Evolutionary conservation across 805 yeast species (phyloP).

Genomic region (Maudiozyma pseudohumilis): DNA sequence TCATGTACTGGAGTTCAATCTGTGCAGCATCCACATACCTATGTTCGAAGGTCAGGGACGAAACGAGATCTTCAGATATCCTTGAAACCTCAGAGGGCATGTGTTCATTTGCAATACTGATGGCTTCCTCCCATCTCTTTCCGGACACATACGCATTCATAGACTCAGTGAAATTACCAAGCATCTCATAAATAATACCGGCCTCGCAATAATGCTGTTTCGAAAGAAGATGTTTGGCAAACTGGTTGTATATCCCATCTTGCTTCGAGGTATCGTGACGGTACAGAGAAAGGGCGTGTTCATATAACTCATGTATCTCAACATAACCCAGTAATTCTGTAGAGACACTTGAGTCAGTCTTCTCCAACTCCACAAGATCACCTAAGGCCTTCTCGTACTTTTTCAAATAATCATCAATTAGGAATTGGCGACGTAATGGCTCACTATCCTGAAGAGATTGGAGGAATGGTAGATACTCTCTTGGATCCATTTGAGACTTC

Average conservation of each 20-base stretch:
- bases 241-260: conserved; percentile 43
- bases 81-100: conserved; percentile 33
- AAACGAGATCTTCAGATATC: conserved; percentile 51
- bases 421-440: conserved; percentile 56
- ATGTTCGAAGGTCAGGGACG: conserved; percentile 54
- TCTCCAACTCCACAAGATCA: conserved; percentile 45
- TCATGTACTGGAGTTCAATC: conserved; percentile 53
- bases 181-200: conserved; percentile 65
- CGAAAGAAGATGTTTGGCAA: conserved; percentile 52
- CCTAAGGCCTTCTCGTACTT: conserved; percentile 57
- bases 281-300: conserved; percentile 54
- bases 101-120: conserved; percentile 43
- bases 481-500: conserved; percentile 95
- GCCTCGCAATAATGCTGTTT: conserved; percentile 60
- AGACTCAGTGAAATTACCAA: conserved; percentile 49
- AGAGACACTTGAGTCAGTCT: conserved; percentile 28
- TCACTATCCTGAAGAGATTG: conserved; percentile 65
- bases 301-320: conserved; percentile 57
- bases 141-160: conserved; percentile 59
- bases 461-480: conserved; percentile 88
- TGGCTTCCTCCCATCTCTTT: conserved; percentile 79
- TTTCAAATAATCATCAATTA: conserved; percentile 71
- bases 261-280: conserved; percentile 47
- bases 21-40: conserved; percentile 73
- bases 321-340: conserved; percentile 62